Base-by-base conservation (phyloP, 129 eudicot genomes). In the Centaurea solstitialis region DNA sequence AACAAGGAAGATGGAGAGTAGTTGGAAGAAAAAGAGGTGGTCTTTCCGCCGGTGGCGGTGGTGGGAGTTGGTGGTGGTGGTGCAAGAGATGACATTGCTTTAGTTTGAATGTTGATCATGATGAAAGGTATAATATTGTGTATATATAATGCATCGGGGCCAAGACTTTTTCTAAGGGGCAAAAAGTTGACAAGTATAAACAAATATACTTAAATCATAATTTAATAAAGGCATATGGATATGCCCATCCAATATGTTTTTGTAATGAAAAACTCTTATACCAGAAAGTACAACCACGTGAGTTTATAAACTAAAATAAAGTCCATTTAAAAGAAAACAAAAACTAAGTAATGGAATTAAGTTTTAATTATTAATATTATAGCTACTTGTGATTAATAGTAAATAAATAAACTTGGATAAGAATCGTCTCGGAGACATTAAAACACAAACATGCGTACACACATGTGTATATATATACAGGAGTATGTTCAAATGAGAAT, bases 51-150 rank as follows among this genome's bases (percentile, higher is more conserved):
- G 74, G 20, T 3, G 43, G 22, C 72, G 81, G 87, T 68, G 84
- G 80, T 8, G 75, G 75, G 7, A 35, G 79, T 72, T 41, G 64
- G 79, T 21, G 70, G 68, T 30, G 87, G 74, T 69, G 82, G 85
- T 66, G 81, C 71, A 40, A 85, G 81, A 40, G 87, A 80, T 30
- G 87, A 39, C 87, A 85, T 85, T 22, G 64, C 28, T 21, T 50
- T 75, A 50, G 71, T 35, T 53, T 53, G 47, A 11, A 74, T 18
- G 57, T 33, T 8, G 43, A 50, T 62, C 11, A 65, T 75, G 45
- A 68, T 40, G 33, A 59, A 75, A 74, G 69, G 80, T 35, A 33
- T 33, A 33, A 1, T 33, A 17, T n/a, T n/a, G n/a, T 47, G 64
- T 72, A 61, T 85, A 75, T 85, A 85, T 85, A 85, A 76, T 74